Evolutionary conservation across 805 yeast species (phyloP).

Genomic region (Brettanomyces bruxellensis): DNA sequence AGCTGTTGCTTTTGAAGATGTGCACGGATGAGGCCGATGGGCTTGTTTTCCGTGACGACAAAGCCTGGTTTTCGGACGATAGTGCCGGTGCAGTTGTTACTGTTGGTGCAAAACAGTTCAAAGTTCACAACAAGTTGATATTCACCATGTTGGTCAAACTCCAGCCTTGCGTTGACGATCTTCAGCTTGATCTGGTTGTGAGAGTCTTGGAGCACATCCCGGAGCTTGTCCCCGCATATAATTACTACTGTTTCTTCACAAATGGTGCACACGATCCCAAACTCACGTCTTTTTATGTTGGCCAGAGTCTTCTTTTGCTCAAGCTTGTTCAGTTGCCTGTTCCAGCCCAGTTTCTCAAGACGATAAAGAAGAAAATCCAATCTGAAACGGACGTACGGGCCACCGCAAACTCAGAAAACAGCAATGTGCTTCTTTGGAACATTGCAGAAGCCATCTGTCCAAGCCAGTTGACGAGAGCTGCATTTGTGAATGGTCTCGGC

Average conservation of each 20-base stretch:
- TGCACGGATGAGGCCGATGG: slow-evolving; percentile 44
- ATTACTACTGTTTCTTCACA: slow-evolving; percentile 42
- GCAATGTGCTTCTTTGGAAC: slow-evolving; percentile 9
- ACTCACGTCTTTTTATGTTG: slow-evolving; percentile 73
- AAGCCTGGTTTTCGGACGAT: slow-evolving; percentile 36
- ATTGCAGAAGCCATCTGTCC: slow-evolving; percentile 58
- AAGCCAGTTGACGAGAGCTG: slow-evolving; percentile 46
- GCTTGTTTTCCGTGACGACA: slow-evolving; percentile 35
- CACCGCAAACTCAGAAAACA: not conserved
- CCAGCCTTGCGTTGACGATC: slow-evolving; percentile 74
- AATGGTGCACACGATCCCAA: slow-evolving; percentile 75
- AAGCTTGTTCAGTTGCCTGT: slow-evolving; percentile 50
- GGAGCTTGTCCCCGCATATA: slow-evolving; percentile 69
- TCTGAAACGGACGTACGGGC: not conserved
- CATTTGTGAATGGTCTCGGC: slow-evolving; percentile 51
- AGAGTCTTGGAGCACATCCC: slow-evolving; percentile 44
- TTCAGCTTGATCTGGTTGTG: slow-evolving; percentile 48
- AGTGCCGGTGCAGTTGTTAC: slow-evolving; percentile 33
- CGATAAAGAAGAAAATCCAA: slow-evolving; percentile 4
- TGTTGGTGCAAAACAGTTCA: slow-evolving; percentile 44
- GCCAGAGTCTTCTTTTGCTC: slow-evolving; percentile 54
- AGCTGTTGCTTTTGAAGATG: slow-evolving; percentile 39
- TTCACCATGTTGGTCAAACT: slow-evolving; percentile 53
- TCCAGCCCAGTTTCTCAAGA: slow-evolving; percentile 29
- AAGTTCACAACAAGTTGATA: slow-evolving; percentile 58